phyloP scores from a whole-genome alignment of 176 grass and related monocot genomes.

The Cenchrus purpureus region DNA sequence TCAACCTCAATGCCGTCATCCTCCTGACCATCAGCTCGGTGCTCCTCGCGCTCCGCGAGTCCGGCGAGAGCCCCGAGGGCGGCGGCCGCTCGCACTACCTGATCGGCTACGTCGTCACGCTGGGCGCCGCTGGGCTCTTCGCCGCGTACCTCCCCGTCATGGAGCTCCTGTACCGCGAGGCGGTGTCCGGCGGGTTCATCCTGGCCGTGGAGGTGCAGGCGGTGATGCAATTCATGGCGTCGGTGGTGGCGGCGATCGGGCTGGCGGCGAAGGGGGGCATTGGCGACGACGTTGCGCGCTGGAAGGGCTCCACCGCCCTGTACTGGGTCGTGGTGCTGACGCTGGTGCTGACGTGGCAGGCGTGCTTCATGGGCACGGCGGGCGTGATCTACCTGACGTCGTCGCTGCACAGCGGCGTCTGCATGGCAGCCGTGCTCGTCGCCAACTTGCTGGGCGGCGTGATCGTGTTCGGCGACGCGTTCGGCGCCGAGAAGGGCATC shows the following conservation, averaged over 20 bases:
- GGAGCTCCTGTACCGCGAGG: constrained; percentile 71
- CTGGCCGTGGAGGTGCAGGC: constrained; percentile 84
- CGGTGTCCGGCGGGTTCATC: constrained; percentile 50
- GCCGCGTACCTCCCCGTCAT: constrained; percentile 78
- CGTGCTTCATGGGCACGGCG: constrained; percentile 94
- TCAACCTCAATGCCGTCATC: constrained; percentile 78
- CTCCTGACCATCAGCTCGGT: constrained; percentile 75
- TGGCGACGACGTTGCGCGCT: constrained; percentile 13
- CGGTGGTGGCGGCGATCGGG: constrained; percentile 51
- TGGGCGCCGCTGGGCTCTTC: constrained; percentile 76
- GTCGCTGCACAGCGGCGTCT: constrained; percentile 82
- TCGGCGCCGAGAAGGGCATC: constrained; percentile 73
- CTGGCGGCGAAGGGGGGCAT: constrained; percentile 36
- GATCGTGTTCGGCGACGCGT: constrained; percentile 69
- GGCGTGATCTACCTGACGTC: constrained; percentile 83
- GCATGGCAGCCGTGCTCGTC: constrained; percentile 81
- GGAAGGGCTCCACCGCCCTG: constrained; percentile 40
- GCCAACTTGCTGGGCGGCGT: constrained; percentile 79
- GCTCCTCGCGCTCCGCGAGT: constrained; percentile 65
- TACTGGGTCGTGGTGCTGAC: constrained; percentile 68
- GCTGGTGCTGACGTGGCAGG: constrained; percentile 78
- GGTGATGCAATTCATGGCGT: constrained; percentile 69
- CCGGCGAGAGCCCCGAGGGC: constrained; percentile 44
- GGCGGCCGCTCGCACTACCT: constrained; percentile 42
- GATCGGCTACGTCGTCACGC: constrained; percentile 70